Evolutionary conservation across 495 filamentous ascomycete genomes (phyloP).

Genomic region (Neurospora hispaniola): DNA sequence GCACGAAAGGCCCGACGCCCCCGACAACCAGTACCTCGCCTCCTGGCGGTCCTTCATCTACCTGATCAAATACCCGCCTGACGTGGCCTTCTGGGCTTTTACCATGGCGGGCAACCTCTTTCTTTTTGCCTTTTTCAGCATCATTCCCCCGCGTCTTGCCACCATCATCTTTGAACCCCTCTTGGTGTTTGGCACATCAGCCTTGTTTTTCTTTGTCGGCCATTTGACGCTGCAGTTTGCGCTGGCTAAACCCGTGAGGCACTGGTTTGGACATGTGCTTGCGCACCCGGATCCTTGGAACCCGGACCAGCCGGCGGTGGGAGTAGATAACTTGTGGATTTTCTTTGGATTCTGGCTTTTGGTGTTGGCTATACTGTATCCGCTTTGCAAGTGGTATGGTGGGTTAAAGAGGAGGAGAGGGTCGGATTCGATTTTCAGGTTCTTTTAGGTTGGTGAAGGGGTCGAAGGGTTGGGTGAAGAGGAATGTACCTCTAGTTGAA

Average conservation of each 20-base stretch:
- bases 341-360: constrained; percentile 11
- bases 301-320: constrained; percentile 1
- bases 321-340: constrained; percentile 17
- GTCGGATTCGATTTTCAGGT: constrained; percentile 23
- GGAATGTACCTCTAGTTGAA: not conserved
- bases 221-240: constrained; percentile 16
- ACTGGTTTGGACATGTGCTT: constrained; percentile 6
- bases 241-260: not conserved
- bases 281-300: not conserved
- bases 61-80: constrained; percentile 27
- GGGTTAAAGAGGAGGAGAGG: constrained; percentile 18
- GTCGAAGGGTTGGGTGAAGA: not conserved
- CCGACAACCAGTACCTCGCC: constrained; percentile 19
- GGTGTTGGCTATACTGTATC: constrained; percentile 17
- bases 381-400: constrained; percentile 20
- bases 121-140: constrained; percentile 18
- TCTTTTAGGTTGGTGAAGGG: constrained; percentile 16
- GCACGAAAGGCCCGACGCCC: constrained; percentile 6
- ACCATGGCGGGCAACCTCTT: constrained; percentile 22
- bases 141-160: constrained; percentile 12
- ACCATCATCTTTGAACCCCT: constrained; percentile 10
- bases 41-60: constrained; percentile 25
- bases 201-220: constrained; percentile 25
- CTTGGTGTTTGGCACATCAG: constrained; percentile 24
- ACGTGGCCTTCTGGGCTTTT: constrained; percentile 24